These are phyloP conservation scores for Simplicillium aogashimaense DNA, from an alignment of 2,329 filamentous ascomycete genomes.

Conservation along the genomic window DNA sequence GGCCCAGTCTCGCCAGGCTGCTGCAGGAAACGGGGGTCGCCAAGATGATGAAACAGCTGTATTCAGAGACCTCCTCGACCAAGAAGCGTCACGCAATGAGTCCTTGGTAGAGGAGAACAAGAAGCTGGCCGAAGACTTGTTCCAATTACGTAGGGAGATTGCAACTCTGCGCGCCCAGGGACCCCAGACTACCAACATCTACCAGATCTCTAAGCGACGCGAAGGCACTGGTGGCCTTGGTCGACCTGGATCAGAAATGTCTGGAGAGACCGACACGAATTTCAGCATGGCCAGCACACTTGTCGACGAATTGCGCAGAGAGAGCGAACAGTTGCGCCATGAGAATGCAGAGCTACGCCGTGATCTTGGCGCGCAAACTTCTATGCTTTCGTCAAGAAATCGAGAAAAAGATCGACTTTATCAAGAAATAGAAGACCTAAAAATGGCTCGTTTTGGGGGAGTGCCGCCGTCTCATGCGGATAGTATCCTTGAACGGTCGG, in stretches of 20 bases:
- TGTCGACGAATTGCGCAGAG: conserved; percentile 63
- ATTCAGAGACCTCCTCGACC: conserved; percentile 90
- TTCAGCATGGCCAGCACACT: conserved; percentile 55
- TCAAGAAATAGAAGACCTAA: conserved; percentile 94
- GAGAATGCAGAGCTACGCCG: conserved; percentile 88
- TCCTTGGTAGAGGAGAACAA: conserved; percentile 85
- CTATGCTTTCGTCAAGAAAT: conserved; percentile 93
- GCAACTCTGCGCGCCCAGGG: conserved; percentile 24
- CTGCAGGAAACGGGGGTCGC: conserved; percentile 36
- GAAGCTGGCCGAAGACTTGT: conserved; percentile 73
- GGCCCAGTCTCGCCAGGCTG: conserved; percentile 46
- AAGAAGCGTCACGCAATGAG: conserved; percentile 81
- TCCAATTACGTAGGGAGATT: conserved; percentile 56
- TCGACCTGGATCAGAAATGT: conserved; percentile 25
- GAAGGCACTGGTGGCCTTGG: conserved; percentile 24
- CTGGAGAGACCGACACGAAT: conserved; percentile 40
- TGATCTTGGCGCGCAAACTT: conserved; percentile 90
- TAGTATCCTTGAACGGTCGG: conserved; percentile 88
- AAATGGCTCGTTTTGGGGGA: conserved; percentile 68
- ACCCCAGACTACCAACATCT: conserved; percentile 56
- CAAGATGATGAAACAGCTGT: conserved; percentile 65
- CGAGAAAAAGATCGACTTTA: conserved; percentile 91
- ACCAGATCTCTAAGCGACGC: conserved; percentile 51
- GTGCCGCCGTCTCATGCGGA: conserved; percentile 64
- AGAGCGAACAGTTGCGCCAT: conserved; percentile 69